Evolutionary conservation across 2,329 filamentous ascomycete species (phyloP), one percentile per base, ranked within the genome.

Genomic region (Alternaria dauci): DNA sequence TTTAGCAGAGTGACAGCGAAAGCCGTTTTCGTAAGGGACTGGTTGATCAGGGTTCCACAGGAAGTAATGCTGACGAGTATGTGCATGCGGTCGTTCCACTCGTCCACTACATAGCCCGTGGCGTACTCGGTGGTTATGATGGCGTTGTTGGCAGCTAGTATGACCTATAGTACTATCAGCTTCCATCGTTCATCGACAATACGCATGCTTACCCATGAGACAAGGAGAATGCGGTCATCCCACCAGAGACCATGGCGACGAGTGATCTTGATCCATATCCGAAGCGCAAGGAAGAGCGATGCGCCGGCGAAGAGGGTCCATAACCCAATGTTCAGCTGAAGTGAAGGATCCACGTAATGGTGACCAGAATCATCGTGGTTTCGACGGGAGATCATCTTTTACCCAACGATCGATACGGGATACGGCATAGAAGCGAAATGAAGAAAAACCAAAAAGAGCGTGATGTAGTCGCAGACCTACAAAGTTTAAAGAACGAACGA

Each of bases 81-180:
- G 67, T 83, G 82, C 83, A 85, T 85, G 55, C 78, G 79, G 62
- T 84, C 82, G 59, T 82, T 80, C 84, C 84, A 86, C 18, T 74
- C 67, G n/a, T 81, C 70, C 1, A 75, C 70, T 5, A 83, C 79
- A 61, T 85, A 85, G 52, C 83, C 83, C 8, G 80, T 84, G 7
- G 80, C 81, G 57, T 82, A 85, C 59, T 85, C 75, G 48, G 80
- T 63, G 1, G 81, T 70, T 55, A 85, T 85, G 16, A 85, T 66
- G 48, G 71, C 79, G 61, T 85, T 79, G 69, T 82, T 84, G 32
- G 58, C 53, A n/a, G 82, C 71, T 18, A 83, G 72, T 4, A 84
- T 68, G 8, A 76, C 36, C 83, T 83, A 26, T 3, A 2, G n/a
- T 9, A 16, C 14, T 8, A 26, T 71, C 42, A 69, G 61, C 47